phyloP scores from a whole-genome alignment of 129 eudicot genomes.

The Centella asiatica region DNA sequence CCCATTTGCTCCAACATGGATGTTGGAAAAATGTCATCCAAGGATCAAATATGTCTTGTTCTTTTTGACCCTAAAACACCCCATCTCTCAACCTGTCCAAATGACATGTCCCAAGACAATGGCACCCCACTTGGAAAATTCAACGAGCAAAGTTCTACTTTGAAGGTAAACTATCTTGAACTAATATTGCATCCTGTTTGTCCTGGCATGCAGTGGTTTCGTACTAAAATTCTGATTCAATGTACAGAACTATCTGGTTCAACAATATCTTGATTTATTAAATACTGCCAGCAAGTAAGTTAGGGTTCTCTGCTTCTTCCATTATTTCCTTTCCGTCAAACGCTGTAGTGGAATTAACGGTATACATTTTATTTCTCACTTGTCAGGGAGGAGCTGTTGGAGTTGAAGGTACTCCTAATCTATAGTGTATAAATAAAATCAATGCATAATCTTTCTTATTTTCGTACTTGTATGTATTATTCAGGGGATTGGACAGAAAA shows the following conservation, averaged over 20 bases:
- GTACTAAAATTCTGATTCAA: not conserved
- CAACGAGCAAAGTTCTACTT: slow-evolving; percentile 47
- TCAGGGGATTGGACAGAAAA: slow-evolving; percentile 87
- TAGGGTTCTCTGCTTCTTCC: not conserved
- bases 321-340: not conserved
- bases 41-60: slow-evolving; percentile 18
- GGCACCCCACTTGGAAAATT: slow-evolving; percentile 62
- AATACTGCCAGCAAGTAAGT: slow-evolving; percentile 64
- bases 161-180: slow-evolving; percentile 51
- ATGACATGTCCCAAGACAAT: slow-evolving; percentile 24
- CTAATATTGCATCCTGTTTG: slow-evolving; percentile 3
- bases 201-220: not conserved
- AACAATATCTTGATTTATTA: slow-evolving; percentile 67
- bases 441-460: not conserved
- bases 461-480: slow-evolving; percentile 2
- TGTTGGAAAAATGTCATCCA: slow-evolving; percentile 23
- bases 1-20: slow-evolving; percentile 49
- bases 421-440: too few species aligned
- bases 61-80: slow-evolving; percentile 49
- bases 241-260: slow-evolving; percentile 58
- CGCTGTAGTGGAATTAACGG: slow-evolving; percentile 3
- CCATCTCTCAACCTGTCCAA: slow-evolving; percentile 12
- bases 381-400: slow-evolving; percentile 69
- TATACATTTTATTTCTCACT: slow-evolving; percentile 2
- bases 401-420: slow-evolving; percentile 48